Evolutionary conservation across 164 flowering plant genomes (phyloP).

Genomic region (Berberis thunbergii): DNA sequence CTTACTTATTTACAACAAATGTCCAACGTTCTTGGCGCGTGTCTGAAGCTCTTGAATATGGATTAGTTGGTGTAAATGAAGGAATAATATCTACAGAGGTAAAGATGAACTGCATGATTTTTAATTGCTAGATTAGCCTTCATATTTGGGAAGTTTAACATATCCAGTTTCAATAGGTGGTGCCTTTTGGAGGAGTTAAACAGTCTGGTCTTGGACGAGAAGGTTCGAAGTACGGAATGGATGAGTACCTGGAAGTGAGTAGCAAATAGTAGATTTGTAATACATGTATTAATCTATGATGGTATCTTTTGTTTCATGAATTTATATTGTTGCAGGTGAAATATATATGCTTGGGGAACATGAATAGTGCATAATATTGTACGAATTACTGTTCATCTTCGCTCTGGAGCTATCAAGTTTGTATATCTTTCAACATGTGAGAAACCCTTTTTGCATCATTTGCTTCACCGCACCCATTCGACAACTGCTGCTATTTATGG

Average conservation of each 20-base stretch:
- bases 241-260: constrained; percentile 80
- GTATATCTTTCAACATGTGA: constrained; percentile 2
- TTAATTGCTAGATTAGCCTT: not conserved
- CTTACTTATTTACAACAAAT: constrained; percentile 73
- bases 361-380: constrained; percentile 25
- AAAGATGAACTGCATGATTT: constrained; percentile 5
- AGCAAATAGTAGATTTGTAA: not conserved
- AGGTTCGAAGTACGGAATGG: constrained; percentile 95
- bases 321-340: constrained; percentile 37
- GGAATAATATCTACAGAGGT: constrained; percentile 96
- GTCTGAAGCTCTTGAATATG: constrained; percentile 93
- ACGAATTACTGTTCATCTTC: not conserved
- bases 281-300: not conserved
- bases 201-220: constrained; percentile 97
- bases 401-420: not conserved
- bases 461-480: too few relatives aligned
- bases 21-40: constrained; percentile 91
- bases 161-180: constrained; percentile 50
- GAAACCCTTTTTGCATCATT: constrained; percentile 1
- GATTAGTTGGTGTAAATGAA: constrained; percentile 93
- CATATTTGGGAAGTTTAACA: not conserved
- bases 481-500: too few relatives aligned
- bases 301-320: not conserved
- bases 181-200: constrained; percentile 95
- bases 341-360: constrained; percentile 71